These are phyloP conservation scores for Sporothrix euskadiensis DNA, from an alignment of 2,329 filamentous ascomycete species.

Conservation along the genomic window DNA sequence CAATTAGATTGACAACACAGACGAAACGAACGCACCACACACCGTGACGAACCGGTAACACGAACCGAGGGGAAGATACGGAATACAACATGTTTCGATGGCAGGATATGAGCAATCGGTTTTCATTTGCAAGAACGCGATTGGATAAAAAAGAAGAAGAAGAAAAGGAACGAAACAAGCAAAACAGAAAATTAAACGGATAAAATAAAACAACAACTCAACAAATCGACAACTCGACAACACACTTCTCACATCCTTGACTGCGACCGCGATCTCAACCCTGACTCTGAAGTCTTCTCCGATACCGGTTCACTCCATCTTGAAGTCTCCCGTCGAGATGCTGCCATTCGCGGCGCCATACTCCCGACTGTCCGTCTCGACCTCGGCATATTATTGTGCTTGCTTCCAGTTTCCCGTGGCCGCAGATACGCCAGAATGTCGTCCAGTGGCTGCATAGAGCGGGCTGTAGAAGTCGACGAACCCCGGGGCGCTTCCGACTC, in stretches of 20 bases:
- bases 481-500: background rate
- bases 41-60: background rate
- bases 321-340: background rate
- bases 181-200: background rate
- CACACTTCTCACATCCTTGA: background rate
- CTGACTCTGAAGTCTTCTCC: background rate
- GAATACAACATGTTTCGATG: background rate
- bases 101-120: background rate
- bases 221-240: too few relatives aligned
- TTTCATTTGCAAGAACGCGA: background rate
- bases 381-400: background rate
- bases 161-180: background rate
- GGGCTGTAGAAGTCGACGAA: background rate
- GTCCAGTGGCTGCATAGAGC: slow-evolving; percentile 5
- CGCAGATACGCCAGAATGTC: slow-evolving; percentile 15
- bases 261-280: background rate
- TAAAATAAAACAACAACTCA: background rate
- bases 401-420: background rate
- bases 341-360: slow-evolving; percentile 18
- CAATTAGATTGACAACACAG: background rate
- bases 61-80: background rate
- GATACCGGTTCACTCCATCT: background rate
- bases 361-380: background rate
- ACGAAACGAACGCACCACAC: background rate
- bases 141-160: background rate